Percentiles rank a stretch among this genome's conserved stretches.
Conservation (phyloP, 73 alveolate species). For the Tetrahymena borealis region DNA sequence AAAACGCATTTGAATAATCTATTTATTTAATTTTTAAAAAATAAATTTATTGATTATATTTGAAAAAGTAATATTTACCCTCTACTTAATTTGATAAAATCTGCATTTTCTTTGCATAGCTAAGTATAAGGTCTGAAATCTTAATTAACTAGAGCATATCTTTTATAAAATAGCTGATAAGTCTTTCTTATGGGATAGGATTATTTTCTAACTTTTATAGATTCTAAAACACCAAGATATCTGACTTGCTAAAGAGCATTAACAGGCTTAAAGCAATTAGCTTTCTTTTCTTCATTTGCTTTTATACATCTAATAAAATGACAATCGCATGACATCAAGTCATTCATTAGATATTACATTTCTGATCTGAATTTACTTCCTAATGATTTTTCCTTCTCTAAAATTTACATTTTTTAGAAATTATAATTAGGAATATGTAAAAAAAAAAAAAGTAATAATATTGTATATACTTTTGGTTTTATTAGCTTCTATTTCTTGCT, state of each 20-base stretch:
- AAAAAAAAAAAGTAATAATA: neutral
- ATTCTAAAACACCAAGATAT: constrained; percentile 94
- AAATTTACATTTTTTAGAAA: too few relatives aligned
- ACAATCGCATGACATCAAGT: constrained; percentile 78
- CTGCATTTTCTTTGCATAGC: neutral
- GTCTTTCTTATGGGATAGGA: constrained; percentile 85
- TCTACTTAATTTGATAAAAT: neutral
- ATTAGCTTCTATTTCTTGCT: neutral
- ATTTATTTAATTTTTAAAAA: neutral
- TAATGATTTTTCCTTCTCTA: neutral
- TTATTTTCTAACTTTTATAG: constrained; percentile 83
- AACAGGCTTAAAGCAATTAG: constrained; percentile 50
- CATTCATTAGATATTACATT: constrained; percentile 82
- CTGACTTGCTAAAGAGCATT: constrained; percentile 82
- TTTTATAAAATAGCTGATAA: constrained; percentile 66
- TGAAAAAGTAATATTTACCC: neutral
- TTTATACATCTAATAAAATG: constrained; percentile 91
- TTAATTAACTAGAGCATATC: neutral
- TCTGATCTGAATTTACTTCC: constrained; percentile 75
- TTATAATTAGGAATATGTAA: neutral
- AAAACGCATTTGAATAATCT: neutral
- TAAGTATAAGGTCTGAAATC: neutral
- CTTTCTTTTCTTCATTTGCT: constrained; percentile 85
- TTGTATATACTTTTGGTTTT: constrained; percentile 53
- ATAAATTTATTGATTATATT: too few relatives aligned